phyloP scores from a whole-genome alignment of 306 rosid genomes.

The Cajanus cajan region DNA sequence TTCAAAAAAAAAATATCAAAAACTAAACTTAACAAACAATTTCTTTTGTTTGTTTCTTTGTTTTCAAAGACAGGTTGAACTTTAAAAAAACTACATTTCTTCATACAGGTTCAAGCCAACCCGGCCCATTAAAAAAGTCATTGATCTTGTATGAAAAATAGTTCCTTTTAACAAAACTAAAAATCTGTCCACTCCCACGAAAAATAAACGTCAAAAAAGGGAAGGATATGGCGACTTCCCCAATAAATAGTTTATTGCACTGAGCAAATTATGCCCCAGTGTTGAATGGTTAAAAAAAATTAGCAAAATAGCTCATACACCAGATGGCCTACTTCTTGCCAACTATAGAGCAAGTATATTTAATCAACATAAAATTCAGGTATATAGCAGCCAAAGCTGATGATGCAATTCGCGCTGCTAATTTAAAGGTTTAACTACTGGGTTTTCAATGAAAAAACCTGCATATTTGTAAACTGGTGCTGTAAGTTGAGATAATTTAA shows the following conservation, averaged over 20 bases:
- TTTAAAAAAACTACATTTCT: too few relatives aligned
- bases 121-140: too few relatives aligned
- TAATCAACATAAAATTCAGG: slow-evolving; percentile 11
- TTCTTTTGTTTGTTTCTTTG: too few relatives aligned
- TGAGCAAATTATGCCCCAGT: not conserved
- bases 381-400: slow-evolving; percentile 3
- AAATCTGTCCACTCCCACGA: not conserved
- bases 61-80: too few relatives aligned
- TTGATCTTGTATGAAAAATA: too few relatives aligned
- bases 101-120: too few relatives aligned
- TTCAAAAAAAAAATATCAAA: too few relatives aligned
- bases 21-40: too few relatives aligned
- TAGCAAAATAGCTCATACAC: not conserved
- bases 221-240: not conserved
- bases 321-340: slow-evolving; percentile 2
- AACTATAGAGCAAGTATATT: not conserved
- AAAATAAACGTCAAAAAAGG: not conserved
- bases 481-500: slow-evolving; percentile 5
- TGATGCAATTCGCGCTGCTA: slow-evolving; percentile 14
- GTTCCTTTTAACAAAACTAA: too few relatives aligned
- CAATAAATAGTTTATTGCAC: not conserved
- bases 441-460: slow-evolving; percentile 9
- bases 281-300: not conserved
- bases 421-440: slow-evolving; percentile 23
- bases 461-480: slow-evolving; percentile 16